A percentile compares a stretch with the other conserved stretches of the same genome.
Conservation (phyloP, 495 filamentous ascomycete genomes). For the Hypoxylon perforatum region DNA sequence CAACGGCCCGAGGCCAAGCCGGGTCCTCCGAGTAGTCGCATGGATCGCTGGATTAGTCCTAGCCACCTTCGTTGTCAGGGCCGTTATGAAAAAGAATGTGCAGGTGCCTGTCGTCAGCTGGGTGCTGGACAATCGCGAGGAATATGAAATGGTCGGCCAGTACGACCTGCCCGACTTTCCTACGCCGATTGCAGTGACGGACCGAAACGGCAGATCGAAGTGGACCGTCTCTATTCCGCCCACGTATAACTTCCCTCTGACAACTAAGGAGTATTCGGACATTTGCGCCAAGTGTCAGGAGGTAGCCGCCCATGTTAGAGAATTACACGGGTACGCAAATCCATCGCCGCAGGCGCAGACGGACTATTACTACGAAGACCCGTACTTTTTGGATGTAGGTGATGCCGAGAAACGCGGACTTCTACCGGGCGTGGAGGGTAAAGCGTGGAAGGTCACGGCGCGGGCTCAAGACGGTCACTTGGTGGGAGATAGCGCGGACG, state of each 20-base stretch:
- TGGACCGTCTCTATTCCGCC: slow-evolving; percentile 79
- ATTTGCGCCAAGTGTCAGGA: slow-evolving; percentile 69
- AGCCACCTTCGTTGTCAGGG: slow-evolving; percentile 24
- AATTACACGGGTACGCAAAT: slow-evolving; percentile 54
- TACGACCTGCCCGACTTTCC: slow-evolving; percentile 64
- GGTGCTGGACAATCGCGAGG: slow-evolving; percentile 44
- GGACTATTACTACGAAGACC: slow-evolving; percentile 68
- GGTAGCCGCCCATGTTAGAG: slow-evolving; percentile 60
- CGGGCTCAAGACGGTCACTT: slow-evolving; percentile 45
- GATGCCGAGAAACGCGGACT: slow-evolving; percentile 69
- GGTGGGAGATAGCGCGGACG: slow-evolving; percentile 50
- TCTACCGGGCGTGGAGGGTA: slow-evolving; percentile 53
- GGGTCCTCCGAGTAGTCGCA: slow-evolving; percentile 56
- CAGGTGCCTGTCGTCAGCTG: slow-evolving; percentile 46
- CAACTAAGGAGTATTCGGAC: slow-evolving; percentile 65
- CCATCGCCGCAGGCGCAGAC: slow-evolving; percentile 53
- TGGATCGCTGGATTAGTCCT: slow-evolving; percentile 51
- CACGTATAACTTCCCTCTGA: slow-evolving; percentile 67
- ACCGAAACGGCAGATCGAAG: slow-evolving; percentile 64
- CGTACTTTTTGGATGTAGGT: slow-evolving; percentile 72
- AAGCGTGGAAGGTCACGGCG: slow-evolving; percentile 40
- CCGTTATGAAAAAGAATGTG: slow-evolving; percentile 43
- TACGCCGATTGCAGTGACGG: slow-evolving; percentile 68
- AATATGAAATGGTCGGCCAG: slow-evolving; percentile 64
- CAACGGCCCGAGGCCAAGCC: slow-evolving; percentile 56